Conservation (phyloP, 139 green algal genomes). For the Chlamydomonas eustigma region DNA sequence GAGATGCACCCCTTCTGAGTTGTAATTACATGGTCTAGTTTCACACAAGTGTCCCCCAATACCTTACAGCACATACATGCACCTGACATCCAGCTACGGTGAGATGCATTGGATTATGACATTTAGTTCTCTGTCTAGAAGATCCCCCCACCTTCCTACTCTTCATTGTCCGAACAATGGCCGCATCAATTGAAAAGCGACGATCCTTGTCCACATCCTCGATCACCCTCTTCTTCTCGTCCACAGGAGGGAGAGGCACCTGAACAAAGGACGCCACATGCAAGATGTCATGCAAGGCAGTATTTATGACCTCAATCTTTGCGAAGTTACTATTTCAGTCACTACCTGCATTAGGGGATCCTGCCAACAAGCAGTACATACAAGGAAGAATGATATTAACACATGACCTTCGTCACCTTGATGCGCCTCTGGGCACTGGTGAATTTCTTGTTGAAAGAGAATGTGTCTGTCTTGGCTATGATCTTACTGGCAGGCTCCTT, state of each 20-base stretch:
- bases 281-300: not conserved
- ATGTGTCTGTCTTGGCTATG: slow-evolving; percentile 79
- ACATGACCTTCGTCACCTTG: slow-evolving; percentile 66
- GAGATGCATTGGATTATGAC: too few relatives aligned
- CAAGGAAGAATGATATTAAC: too few relatives aligned
- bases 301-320: too few relatives aligned
- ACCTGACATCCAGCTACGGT: too few relatives aligned
- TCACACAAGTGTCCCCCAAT: too few relatives aligned
- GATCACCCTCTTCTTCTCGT: slow-evolving; percentile 91
- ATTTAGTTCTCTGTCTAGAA: too few relatives aligned
- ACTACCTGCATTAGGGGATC: too few relatives aligned
- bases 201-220: slow-evolving; percentile 94
- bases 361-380: too few relatives aligned
- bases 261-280: slow-evolving; percentile 13
- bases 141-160: slow-evolving; percentile 72
- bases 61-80: too few relatives aligned
- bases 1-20: too few relatives aligned
- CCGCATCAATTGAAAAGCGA: slow-evolving; percentile 78
- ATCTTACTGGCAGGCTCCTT: slow-evolving; percentile 74
- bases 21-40: too few relatives aligned
- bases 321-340: too few relatives aligned
- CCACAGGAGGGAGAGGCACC: slow-evolving; percentile 75
- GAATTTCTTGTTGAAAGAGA: slow-evolving; percentile 81
- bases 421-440: slow-evolving; percentile 86
- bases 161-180: slow-evolving; percentile 91